phyloP scores from a whole-genome alignment of 139 green algal genomes.

The Pycnococcus provasolii region DNA sequence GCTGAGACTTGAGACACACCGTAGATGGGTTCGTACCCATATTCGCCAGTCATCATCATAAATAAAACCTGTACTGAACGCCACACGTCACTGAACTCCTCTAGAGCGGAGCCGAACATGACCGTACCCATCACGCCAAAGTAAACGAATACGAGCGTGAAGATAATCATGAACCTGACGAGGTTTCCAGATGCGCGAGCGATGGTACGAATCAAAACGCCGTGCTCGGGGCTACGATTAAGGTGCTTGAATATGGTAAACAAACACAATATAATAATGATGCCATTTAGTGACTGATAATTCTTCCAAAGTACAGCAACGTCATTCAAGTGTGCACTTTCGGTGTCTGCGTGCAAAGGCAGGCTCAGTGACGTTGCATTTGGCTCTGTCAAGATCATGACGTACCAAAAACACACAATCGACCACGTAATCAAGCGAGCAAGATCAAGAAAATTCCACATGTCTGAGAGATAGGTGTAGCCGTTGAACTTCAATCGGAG shows the following conservation, averaged over 20 bases:
- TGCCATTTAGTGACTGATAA: not conserved
- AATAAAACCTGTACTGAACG: not conserved
- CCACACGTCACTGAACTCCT: constrained; percentile 12
- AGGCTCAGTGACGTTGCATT: no score
- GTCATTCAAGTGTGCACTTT: not conserved
- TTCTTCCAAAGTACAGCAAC: not conserved
- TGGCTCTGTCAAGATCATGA: no score
- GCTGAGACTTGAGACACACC: not conserved
- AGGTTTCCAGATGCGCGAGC: not conserved
- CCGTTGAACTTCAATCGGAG: no score
- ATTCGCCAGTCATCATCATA: constrained; percentile 13
- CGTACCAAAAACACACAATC: no score
- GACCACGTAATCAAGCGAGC: no score
- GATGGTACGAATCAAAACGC: constrained; percentile 17
- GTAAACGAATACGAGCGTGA: not conserved
- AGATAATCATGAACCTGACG: constrained; percentile 9
- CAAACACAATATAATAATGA: not conserved
- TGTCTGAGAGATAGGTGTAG: no score
- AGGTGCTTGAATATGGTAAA: constrained; percentile 12
- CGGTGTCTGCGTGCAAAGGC: no score
- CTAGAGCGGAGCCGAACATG: constrained; percentile 2
- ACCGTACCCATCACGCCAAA: constrained; percentile 13
- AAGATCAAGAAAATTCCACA: no score
- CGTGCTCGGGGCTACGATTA: not conserved
- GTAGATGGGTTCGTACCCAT: constrained; percentile 13